Evolutionary conservation across 1,284 basidiomycete genomes (phyloP), one percentile per base, ranked within the genome.

Genomic region (Cutaneotrichosporon sp.): DNA sequence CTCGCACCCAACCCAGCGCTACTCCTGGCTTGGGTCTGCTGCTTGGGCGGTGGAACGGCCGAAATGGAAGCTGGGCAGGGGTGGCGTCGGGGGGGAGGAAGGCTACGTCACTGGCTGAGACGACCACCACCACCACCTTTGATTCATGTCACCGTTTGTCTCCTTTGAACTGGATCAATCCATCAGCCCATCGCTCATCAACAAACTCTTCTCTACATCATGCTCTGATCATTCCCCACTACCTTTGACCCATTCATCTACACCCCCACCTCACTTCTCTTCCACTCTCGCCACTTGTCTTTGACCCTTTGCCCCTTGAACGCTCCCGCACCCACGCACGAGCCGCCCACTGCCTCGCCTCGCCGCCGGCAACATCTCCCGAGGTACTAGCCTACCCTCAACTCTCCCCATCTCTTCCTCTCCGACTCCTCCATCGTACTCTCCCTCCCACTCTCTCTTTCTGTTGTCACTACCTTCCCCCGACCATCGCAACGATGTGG

Each of bases 401-500:
- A 4, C 16, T 7, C 4, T 2, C 38, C 38, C 38, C 18, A 42
- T 42, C 18, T n/a, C 38, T 42, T 27, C 27, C 47, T 25, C 47
- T 29, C 31, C 7, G 18, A n/a, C 9, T 11, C 18, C n/a, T 20
- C 43, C 11, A n/a, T n/a, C n/a, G n/a, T n/a, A 25, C n/a, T 22
- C 7, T 45, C 43, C 1, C 34, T 13, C 14, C 34, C 14, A 10
- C 11, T 46, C 24, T 10, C 47, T 29, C 25, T n/a, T 31, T 50
- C 47, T 29, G 24, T 47, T 47, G 25, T 25, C 10, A 9, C 45
- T 14, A 13, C 27, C 27, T 27, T n/a, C n/a, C 47, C 47, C 47
- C 25, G 7, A 16, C 47, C 47, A 31, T 31, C 27, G 14, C 36
- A 34, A 54, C 52, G 36, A 55, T 55, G 54, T 55, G 42, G 54